These are phyloP conservation scores for Ambrosia trifida DNA, from an alignment of 129 eudicot species.

Conservation along the genomic window DNA sequence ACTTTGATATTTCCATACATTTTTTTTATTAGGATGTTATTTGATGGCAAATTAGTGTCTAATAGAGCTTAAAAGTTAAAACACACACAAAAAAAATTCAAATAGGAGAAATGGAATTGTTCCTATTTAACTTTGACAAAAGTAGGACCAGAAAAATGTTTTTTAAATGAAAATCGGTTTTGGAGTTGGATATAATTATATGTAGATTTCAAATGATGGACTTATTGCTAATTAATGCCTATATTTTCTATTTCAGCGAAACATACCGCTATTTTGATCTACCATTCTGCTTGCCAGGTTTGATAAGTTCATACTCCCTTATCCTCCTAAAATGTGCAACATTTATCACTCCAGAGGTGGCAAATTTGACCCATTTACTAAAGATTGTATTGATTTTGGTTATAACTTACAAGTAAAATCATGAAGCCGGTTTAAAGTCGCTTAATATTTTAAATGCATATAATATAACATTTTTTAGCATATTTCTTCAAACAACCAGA, in stretches of 20 bases:
- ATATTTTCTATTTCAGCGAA: constrained; percentile 50
- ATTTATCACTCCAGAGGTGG: background rate
- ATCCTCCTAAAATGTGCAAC: background rate
- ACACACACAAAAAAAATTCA: background rate
- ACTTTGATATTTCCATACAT: background rate
- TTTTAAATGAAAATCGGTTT: background rate
- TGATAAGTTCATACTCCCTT: background rate
- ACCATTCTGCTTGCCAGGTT: constrained; percentile 78
- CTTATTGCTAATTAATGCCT: constrained; percentile 12
- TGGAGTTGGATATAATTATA: background rate
- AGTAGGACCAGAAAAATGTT: background rate
- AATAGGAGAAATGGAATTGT: background rate
- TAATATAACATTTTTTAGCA: background rate
- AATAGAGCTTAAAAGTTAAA: background rate
- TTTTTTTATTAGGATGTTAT: background rate
- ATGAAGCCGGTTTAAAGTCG: background rate
- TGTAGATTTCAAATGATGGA: background rate
- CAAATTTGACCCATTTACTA: background rate
- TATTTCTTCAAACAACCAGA: background rate
- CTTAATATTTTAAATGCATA: background rate
- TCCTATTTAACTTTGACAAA: background rate
- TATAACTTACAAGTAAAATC: background rate
- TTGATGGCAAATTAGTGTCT: background rate
- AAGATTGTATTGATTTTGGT: background rate
- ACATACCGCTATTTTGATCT: constrained; percentile 78